Base-by-base conservation (phyloP, 2,329 filamentous ascomycete genomes). In the Sporothrix pseudoabietina region DNA sequence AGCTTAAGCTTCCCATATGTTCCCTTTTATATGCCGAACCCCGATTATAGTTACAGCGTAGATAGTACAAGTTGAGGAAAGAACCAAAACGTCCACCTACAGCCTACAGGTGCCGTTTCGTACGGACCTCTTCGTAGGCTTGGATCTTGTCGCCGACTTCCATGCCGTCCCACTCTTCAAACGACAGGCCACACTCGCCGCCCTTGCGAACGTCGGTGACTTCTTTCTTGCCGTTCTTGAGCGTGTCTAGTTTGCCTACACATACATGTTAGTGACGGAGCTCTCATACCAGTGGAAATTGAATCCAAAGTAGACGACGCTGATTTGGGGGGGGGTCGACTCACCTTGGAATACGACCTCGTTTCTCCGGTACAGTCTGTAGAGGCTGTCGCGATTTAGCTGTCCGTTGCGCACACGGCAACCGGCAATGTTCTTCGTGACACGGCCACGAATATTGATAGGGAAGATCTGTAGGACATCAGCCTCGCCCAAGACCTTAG, bases 151-250 rank as follows among this genome's bases (percentile, higher is more conserved):
- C 96, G 39, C 95, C 96, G 16, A 89, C 85, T 78, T 91, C 81
- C 80, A 98, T 92, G 30, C 89, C 92, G 66, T 91, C 86, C 89
- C 94, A 99, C 44, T 86, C 87, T 3, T 91, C 89, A 78, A 99
- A 95, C 71, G 89, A 90, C 77, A 99, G 91, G 77, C 96, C 96
- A 78, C 96, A 99, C 82, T 99, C 96, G n/a, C 87, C 89, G 74
- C 94, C 94, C 83, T 97, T 98, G 78, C 90, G 90, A 90, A 97
- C 96, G 79, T 97, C 93, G 63, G 85, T 85, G 41, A 96, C 92
- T 76, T 98, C 93, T 81, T 97, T 97, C 86, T 98, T 98, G 81
- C 92, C 89, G 78, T 97, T 92, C 84, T 96, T 98, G 74, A 99
- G 88, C 0, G 93, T 93, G 22, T 89, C 87, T 59, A 98, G 88